Conservation (phyloP, 2,329 filamentous ascomycete species). For the Colletotrichum viniferum region DNA sequence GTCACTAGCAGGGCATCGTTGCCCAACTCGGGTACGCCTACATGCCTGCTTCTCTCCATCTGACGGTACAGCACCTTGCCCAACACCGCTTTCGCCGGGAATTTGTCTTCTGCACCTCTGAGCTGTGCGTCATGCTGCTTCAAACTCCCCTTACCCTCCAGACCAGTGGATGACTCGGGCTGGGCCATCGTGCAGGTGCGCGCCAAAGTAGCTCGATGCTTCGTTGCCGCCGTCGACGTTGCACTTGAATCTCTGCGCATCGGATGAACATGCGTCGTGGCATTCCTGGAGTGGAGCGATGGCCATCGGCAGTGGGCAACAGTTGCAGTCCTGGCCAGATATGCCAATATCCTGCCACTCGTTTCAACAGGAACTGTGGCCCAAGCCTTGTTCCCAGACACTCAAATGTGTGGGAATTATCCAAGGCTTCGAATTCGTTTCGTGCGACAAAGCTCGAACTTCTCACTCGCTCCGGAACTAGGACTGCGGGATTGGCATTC, state of each 20-base stretch:
- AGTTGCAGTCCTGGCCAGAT: neutral
- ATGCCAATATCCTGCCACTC: neutral
- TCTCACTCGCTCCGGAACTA: neutral
- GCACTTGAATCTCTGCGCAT: neutral
- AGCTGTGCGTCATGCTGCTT: neutral
- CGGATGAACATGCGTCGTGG: neutral
- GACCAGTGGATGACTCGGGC: neutral
- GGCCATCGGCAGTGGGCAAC: neutral
- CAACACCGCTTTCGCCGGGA: neutral
- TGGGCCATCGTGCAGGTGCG: neutral
- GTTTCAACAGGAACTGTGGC: neutral
- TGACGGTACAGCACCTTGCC: neutral
- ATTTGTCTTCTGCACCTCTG: neutral
- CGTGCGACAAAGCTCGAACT: neutral
- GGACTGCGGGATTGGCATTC: neutral
- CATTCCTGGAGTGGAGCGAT: neutral
- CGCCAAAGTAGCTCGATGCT: neutral
- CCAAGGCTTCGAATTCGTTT: neutral
- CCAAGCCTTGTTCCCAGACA: neutral
- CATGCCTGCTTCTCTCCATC: neutral
- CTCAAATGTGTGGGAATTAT: neutral
- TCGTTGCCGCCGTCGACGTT: neutral
- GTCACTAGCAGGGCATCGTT: neutral
- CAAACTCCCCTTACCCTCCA: neutral
- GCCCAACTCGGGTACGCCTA: neutral